Conservation (phyloP, 1,284 basidiomycete species). For the Fomes fomentarius region DNA sequence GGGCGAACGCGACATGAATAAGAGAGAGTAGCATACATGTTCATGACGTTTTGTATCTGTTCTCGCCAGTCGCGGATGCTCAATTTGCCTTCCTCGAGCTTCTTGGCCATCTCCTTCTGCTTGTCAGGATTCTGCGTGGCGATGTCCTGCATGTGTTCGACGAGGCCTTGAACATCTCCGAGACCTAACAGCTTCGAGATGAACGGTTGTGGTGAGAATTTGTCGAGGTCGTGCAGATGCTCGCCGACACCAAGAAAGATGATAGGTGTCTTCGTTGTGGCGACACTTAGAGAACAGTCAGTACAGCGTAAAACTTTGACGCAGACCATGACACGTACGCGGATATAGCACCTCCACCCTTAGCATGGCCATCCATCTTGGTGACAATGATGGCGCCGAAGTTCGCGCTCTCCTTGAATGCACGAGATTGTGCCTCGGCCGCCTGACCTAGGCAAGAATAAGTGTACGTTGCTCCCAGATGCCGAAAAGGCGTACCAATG, state of each 20-base stretch:
- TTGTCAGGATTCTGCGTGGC: slow-evolving; percentile 93
- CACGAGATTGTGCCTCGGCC: slow-evolving; percentile 92
- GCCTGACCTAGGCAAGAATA: slow-evolving; percentile 77
- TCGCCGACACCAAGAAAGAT: slow-evolving; percentile 99
- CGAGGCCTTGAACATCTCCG: slow-evolving; percentile 94
- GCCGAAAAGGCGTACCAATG: slow-evolving; percentile 54
- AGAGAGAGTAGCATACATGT: slow-evolving; percentile 75
- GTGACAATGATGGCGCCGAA: slow-evolving; percentile 99
- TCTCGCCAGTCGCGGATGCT: slow-evolving; percentile 98
- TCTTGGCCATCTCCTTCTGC: slow-evolving; percentile 98
- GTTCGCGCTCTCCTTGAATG: slow-evolving; percentile 97
- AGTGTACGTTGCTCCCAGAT: neutral
- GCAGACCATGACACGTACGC: slow-evolving; percentile 65
- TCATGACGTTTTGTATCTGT: slow-evolving; percentile 97
- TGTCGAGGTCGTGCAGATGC: slow-evolving; percentile 94
- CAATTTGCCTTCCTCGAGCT: slow-evolving; percentile 95
- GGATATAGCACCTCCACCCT: slow-evolving; percentile 98
- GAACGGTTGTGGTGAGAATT: slow-evolving; percentile 96
- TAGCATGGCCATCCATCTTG: slow-evolving; percentile 99
- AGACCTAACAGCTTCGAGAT: slow-evolving; percentile 95
- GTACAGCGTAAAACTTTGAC: slow-evolving; percentile 1
- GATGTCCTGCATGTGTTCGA: slow-evolving; percentile 98
- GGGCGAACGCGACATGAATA: neutral
- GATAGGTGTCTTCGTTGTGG: slow-evolving; percentile 97
- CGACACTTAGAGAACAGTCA: slow-evolving; percentile 66